A percentile compares a stretch with the other conserved stretches of the same genome.
Evolutionary conservation across 805 yeast species (phyloP).

Genomic region (Yarrowia sp.): DNA sequence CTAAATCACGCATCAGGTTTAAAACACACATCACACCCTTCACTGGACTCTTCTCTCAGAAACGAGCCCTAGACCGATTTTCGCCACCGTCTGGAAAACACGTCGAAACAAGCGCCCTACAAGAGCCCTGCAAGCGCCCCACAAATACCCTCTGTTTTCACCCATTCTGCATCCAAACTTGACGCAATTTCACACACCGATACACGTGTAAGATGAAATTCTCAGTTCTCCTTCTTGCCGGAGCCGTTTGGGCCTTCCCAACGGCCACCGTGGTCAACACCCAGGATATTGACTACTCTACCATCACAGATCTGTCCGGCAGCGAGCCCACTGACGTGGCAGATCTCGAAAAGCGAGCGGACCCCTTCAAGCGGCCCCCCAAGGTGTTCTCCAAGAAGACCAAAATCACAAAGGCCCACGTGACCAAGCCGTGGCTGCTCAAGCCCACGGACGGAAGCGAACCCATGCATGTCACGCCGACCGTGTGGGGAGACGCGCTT

Average conservation of each 20-base stretch:
- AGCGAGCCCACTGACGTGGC: slow-evolving; percentile 27
- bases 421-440: slow-evolving; percentile 33
- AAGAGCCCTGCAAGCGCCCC: no score
- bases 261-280: slow-evolving; percentile 22
- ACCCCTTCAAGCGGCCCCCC: slow-evolving; percentile 27
- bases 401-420: slow-evolving; percentile 22
- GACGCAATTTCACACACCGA: neutral
- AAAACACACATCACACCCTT: slow-evolving; percentile 24
- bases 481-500: slow-evolving; percentile 68
- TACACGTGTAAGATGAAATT: slow-evolving; percentile 19
- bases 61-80: no score
- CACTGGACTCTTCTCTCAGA: neutral
- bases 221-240: slow-evolving; percentile 25
- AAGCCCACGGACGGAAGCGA: slow-evolving; percentile 28
- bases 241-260: slow-evolving; percentile 15
- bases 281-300: slow-evolving; percentile 4
- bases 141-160: no score
- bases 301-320: slow-evolving; percentile 31
- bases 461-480: slow-evolving; percentile 59
- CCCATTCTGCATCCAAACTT: neutral
- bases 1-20: slow-evolving; percentile 38
- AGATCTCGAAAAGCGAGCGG: slow-evolving; percentile 34
- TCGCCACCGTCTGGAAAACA: slow-evolving; percentile 7
- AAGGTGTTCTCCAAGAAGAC: slow-evolving; percentile 36
- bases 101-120: neutral